Evolutionary conservation across 306 rosid species (phyloP), one percentile per base, ranked within the genome.

Genomic region (Arachis stenosperma): DNA sequence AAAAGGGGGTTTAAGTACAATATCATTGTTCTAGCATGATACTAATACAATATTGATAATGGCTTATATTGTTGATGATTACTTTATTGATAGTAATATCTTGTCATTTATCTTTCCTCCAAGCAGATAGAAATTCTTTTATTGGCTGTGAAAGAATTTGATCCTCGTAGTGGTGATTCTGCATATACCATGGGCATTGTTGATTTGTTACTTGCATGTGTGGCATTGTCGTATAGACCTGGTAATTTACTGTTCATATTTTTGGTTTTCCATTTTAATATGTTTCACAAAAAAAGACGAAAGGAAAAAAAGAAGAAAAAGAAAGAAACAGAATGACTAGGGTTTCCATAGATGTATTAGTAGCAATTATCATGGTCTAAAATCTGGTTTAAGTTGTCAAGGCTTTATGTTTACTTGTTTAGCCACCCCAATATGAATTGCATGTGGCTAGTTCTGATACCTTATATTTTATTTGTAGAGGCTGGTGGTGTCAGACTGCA

Each of bases 181-280:
- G 97, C 99, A 65, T 95, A 92, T 74, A 88, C 99, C 4, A 86
- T 95, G 85, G 92, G 98, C 84, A 92, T 95, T 74, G 99, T 95
- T 61, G 97, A 92, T 75, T 81, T 95, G 91, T 88, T 95, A 84
- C 97, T 91, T 78, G 90, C 90, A 79, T 90, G 99, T 76, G 97
- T 92, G 66, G 96, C 89, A 85, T 74, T 95, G 83, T 95, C 98
- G 2, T 80, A 91, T 81, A 87, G 88, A 80, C 73, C 90, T 59
- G 99, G 98, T 95, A 90, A 88, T 57, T 84, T 74, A 22, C 76
- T 77, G 67, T 41, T 64, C n/a, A 39, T 61, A 46, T 5, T 64
- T 27, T 70, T 71, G 15, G 2, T 17, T 41, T 42, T 6, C 3
- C 37, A 4, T 33, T 33, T 33, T 33, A 33, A 33, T 2, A 4